Evolutionary conservation across 2,329 filamentous ascomycete genomes (phyloP).

Genomic region (Endoconidiophora laricicola): DNA sequence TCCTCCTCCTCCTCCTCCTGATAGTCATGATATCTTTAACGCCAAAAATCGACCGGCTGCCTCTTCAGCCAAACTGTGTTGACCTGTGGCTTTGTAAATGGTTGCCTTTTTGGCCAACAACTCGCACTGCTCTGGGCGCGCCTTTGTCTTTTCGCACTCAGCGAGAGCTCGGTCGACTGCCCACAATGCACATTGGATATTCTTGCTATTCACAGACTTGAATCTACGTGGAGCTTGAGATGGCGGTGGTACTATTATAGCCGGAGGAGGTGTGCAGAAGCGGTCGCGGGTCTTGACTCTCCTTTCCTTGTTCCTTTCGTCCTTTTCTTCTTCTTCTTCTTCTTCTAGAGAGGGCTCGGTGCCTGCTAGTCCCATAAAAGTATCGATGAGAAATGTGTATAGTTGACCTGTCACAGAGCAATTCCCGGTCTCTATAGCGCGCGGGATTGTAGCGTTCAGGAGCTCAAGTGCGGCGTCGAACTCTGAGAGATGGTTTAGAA

Average conservation of each 20-base stretch:
- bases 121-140: conserved; percentile 51
- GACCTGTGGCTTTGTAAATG: conserved; percentile 54
- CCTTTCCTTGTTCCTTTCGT: too few species aligned
- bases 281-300: too few species aligned
- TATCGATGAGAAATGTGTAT: conserved; percentile 58
- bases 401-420: conserved; percentile 44
- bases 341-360: conserved; percentile 15
- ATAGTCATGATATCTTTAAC: not conserved
- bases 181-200: conserved; percentile 18
- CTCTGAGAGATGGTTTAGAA: conserved; percentile 54
- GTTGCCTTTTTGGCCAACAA: conserved; percentile 70
- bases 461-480: conserved; percentile 50
- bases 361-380: conserved; percentile 62
- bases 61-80: conserved; percentile 37
- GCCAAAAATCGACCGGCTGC: not conserved
- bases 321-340: too few species aligned
- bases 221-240: not conserved
- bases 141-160: conserved; percentile 50
- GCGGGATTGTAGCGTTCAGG: conserved; percentile 53
- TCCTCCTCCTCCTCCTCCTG: not conserved
- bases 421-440: conserved; percentile 56
- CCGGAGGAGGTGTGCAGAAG: not conserved
- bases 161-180: conserved; percentile 37
- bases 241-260: conserved; percentile 20
- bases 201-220: not conserved